Conservation (phyloP, 2,329 filamentous ascomycete genomes). For the Calonectria montana region DNA sequence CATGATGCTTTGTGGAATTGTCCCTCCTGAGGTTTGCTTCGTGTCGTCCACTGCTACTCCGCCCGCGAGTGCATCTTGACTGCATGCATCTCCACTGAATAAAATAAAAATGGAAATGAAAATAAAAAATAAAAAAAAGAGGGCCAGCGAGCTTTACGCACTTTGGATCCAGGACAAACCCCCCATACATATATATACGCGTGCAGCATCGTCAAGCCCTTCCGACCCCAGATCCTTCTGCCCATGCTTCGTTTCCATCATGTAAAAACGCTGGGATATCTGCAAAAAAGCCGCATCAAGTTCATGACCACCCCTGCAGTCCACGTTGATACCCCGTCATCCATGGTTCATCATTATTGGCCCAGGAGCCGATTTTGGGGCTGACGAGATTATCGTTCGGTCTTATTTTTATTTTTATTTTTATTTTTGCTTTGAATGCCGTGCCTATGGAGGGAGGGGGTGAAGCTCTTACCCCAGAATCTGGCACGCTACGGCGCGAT, state of each 20-base stretch:
- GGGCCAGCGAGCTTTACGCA: not conserved
- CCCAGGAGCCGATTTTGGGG: not conserved
- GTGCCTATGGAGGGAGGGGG: not conserved
- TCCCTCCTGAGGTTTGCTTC: not conserved
- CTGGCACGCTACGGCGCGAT: not conserved
- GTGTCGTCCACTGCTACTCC: not conserved
- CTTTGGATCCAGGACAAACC: not conserved
- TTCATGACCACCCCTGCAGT: constrained; percentile 25
- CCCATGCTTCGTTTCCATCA: not conserved
- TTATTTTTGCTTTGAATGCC: not conserved
- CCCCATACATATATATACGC: not conserved
- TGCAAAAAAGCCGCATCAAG: constrained; percentile 19
- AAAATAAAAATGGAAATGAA: too few species aligned
- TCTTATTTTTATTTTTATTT: too few species aligned
- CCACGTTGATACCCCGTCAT: constrained; percentile 24
- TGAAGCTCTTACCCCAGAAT: not conserved
- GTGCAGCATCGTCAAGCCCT: not conserved
- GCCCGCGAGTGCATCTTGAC: not conserved
- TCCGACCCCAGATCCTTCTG: not conserved
- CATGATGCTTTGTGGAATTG: not conserved
- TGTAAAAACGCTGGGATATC: not conserved
- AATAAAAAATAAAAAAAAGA: not conserved
- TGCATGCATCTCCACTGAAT: not conserved
- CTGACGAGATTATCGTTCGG: not conserved
- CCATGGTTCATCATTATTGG: constrained; percentile 19